Base-by-base conservation (phyloP, 176 grass and related monocot genomes). In the Elymus sibiricus region DNA sequence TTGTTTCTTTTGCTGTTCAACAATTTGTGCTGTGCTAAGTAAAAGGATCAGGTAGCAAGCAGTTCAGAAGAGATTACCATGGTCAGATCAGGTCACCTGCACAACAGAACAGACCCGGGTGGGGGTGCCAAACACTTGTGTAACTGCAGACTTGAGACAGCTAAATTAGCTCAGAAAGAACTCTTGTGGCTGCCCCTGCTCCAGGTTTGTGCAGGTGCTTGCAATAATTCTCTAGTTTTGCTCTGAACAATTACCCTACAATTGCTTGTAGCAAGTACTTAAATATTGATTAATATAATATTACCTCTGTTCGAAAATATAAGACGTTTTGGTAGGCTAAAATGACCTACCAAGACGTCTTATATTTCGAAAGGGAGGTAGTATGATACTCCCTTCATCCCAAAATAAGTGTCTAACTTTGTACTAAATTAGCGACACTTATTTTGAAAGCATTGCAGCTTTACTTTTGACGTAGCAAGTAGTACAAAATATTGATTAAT, bases 391-490 rank as follows among this genome's bases (percentile, higher is more conserved):
- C n/a, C n/a, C n/a, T n/a, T n/a, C n/a, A n/a, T n/a, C n/a, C n/a
- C n/a, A n/a, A n/a, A n/a, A n/a, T n/a, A n/a, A n/a, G n/a, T n/a
- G n/a, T n/a, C n/a, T n/a, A n/a, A n/a, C n/a, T n/a, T n/a, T n/a
- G n/a, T n/a, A n/a, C n/a, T n/a, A n/a, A n/a, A n/a, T n/a, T n/a
- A n/a, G n/a, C n/a, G n/a, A n/a, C n/a, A n/a, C n/a, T n/a, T n/a
- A n/a, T n/a, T n/a, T n/a, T n/a, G n/a, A n/a, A 68, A 21, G 28
- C 31, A 37, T 76, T 60, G 10, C 10, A 49, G 39, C 89, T 84
- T 80, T 81, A 63, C 85, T 87, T 87, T 27, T 70, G 19, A 70
- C 70, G 19, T 70, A 53, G 49, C 47, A 51, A 51, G 47, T 13
- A 44, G 3, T 51, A 17, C 47, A 51, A 51, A 17, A 51, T 51